Evolutionary conservation across 306 rosid genomes (phyloP), one percentile per base, ranked within the genome.

Genomic region (Echinosophora koreensis): DNA sequence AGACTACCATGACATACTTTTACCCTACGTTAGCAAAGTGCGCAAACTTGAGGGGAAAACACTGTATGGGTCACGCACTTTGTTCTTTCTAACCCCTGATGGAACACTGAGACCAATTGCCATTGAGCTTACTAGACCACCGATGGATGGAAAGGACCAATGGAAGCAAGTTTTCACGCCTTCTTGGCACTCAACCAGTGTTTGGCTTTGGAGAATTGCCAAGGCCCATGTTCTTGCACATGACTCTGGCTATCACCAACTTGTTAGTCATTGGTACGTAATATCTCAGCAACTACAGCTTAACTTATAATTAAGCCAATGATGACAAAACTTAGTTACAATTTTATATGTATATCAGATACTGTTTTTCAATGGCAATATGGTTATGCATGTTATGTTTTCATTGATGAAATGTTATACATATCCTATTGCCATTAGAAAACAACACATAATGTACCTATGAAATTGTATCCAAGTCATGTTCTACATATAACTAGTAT

Each of bases 141-240:
- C 87, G 4, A 81, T 85, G 8, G 79, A 85, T 13, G 93, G 77
- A 27, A 87, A 89, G 35, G 82, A 69, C 5, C 89, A 79, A 39
- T 93, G 98, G 98, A 89, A 87, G 69, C 82, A 88, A 63, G 95
- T 84, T 28, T 88, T 74, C 66, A 73, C 71, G 0, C 95, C 96
- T 13, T 22, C 76, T 49, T 91, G 90, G 91, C 86, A 91, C 69
- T 84, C 97, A 65, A 91, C 97, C 2, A 73, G 56, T 37, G 66
- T 86, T 49, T 93, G 98, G 98, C 90, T 93, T 3, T 93, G 98
- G 98, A 88, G 93, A 75, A 15, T 93, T 3, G 98, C 98, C 70
- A 92, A 92, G 77, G 87, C 90, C 66, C 97, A 89, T 82, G 98
- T 90, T 68, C 86, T 90, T 81, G 92, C 97, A 32, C 96, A 94